These are phyloP conservation scores for Eucalyptus sp. DNA, from an alignment of 345 rosid species.

Conservation along the genomic window DNA sequence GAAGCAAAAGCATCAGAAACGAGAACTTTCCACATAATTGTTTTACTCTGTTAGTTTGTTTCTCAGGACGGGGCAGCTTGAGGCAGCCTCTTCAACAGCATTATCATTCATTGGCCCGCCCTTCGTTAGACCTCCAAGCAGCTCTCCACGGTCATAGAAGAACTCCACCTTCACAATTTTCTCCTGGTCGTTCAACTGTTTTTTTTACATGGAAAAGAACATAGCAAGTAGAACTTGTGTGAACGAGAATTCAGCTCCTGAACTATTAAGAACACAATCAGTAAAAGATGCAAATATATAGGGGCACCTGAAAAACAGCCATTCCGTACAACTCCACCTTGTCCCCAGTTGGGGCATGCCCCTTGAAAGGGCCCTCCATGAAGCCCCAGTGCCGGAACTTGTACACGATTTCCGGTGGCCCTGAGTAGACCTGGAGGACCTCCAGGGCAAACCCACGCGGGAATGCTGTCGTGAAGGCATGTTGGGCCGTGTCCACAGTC, in stretches of 20 bases:
- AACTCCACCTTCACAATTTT: constrained; percentile 44
- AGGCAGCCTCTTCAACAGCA: background rate
- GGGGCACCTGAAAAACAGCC: constrained; percentile 12
- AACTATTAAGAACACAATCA: background rate
- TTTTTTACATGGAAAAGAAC: background rate
- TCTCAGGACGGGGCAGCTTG: constrained; percentile 36
- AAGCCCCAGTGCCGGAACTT: constrained; percentile 67
- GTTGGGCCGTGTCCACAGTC: constrained; percentile 10
- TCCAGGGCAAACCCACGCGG: constrained; percentile 56
- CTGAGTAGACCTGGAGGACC: constrained; percentile 39
- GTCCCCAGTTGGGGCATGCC: constrained; percentile 38
- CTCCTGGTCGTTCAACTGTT: constrained; percentile 35
- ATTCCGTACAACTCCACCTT: constrained; percentile 23
- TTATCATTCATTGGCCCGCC: background rate
- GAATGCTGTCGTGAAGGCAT: constrained; percentile 35
- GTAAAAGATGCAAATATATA: background rate
- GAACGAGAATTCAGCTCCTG: background rate
- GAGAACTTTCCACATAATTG: background rate
- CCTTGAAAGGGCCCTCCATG: constrained; percentile 61
- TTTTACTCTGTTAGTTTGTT: background rate
- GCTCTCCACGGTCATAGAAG: constrained; percentile 37
- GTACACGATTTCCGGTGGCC: constrained; percentile 38
- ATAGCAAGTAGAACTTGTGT: background rate
- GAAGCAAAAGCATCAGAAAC: background rate
- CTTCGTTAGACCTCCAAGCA: constrained; percentile 48